Percentiles rank a stretch among this genome's conserved stretches.
Conservation (phyloP, 176 grass and related monocot genomes). For the Hyparrhenia diplandra region DNA sequence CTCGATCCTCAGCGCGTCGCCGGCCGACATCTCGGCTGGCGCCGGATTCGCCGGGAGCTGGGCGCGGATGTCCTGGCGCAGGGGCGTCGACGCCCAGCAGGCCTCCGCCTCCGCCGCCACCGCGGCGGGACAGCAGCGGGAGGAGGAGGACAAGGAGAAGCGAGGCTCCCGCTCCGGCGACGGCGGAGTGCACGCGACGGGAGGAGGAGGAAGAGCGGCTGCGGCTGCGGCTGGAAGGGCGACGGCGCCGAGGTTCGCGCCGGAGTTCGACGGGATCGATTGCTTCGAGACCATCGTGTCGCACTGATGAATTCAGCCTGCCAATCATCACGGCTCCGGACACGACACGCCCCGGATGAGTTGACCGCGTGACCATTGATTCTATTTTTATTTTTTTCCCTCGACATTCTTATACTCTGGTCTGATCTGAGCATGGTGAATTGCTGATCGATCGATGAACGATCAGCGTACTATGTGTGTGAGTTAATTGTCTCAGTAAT, state of each 20-base stretch:
- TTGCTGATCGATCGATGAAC: too few relatives aligned
- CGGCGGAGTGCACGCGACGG: background rate
- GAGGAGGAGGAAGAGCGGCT: background rate
- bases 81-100: background rate
- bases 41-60: background rate
- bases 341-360: too few relatives aligned
- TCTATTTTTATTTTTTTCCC: too few relatives aligned
- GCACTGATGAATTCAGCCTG: background rate
- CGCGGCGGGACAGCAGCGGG: too few relatives aligned
- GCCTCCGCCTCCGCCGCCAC: background rate
- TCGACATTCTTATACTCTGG: too few relatives aligned
- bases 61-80: constrained; percentile 19
- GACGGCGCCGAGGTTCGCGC: constrained; percentile 36
- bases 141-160: background rate
- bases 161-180: background rate
- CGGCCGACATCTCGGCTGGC: constrained; percentile 25
- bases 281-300: constrained; percentile 73
- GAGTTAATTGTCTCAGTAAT: too few relatives aligned
- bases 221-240: background rate
- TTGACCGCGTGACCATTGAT: too few relatives aligned
- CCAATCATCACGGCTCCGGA: too few relatives aligned
- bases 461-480: too few relatives aligned
- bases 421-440: too few relatives aligned
- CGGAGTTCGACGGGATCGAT: constrained; percentile 71
- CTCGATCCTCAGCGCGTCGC: constrained; percentile 57